phyloP scores from a whole-genome alignment of 306 rosid species.

The Fragaria nilgerrensis region DNA sequence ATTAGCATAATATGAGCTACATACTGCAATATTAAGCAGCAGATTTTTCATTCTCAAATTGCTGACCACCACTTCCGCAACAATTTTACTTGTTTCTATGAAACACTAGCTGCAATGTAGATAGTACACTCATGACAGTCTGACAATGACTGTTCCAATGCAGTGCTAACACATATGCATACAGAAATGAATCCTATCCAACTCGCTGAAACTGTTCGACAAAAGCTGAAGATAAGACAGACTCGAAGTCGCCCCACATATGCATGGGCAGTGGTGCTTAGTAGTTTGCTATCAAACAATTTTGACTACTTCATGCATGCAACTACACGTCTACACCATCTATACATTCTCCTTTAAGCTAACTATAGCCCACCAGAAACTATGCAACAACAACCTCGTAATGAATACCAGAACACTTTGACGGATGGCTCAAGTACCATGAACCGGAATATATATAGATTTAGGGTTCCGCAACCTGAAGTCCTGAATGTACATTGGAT shows the following conservation, averaged over 20 bases:
- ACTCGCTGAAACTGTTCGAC: not conserved
- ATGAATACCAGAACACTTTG: not conserved
- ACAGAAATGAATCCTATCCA: not conserved
- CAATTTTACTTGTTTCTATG: not conserved
- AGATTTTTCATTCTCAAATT: not conserved
- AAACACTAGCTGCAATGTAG: not conserved
- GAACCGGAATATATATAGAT: not conserved
- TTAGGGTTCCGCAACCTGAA: not conserved
- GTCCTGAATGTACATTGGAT: not conserved
- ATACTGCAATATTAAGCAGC: not conserved
- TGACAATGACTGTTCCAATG: not conserved
- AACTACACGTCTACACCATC: not conserved
- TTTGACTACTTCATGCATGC: not conserved
- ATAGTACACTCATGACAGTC: not conserved
- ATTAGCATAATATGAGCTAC: not conserved
- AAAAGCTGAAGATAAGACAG: not conserved
- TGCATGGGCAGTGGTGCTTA: not conserved
- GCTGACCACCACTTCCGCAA: not conserved
- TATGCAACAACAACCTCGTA: not conserved
- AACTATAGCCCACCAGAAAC: not conserved
- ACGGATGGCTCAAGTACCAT: slow-evolving; percentile 4
- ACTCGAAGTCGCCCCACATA: not conserved
- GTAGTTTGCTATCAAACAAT: not conserved
- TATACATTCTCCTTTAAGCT: not conserved
- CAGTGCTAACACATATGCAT: not conserved